These are phyloP conservation scores for Cucurbitaria berberidis DNA, from an alignment of 2,329 filamentous ascomycete species.

Conservation along the genomic window DNA sequence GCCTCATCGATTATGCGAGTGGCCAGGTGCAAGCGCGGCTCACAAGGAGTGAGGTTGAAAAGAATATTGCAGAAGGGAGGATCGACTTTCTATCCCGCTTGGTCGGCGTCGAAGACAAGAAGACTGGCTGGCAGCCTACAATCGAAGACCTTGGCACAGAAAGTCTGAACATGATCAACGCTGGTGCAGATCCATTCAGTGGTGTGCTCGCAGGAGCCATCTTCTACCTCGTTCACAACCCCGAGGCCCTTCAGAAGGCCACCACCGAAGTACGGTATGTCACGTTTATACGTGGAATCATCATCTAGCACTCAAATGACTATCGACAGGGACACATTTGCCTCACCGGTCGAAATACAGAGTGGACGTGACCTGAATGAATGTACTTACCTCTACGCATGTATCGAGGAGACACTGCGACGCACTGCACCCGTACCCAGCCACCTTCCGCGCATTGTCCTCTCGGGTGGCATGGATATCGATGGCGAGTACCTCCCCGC, in stretches of 20 bases:
- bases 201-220: constrained; percentile 40
- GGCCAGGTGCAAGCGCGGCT: constrained; percentile 11
- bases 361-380: constrained; percentile 24
- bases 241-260: constrained; percentile 25
- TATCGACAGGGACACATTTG: constrained; percentile 10
- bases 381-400: constrained; percentile 38
- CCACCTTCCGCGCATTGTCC: constrained; percentile 34
- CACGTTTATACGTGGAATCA: neutral
- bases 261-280: constrained; percentile 33
- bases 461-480: constrained; percentile 32
- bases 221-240: constrained; percentile 50
- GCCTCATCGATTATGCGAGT: constrained; percentile 27
- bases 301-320: neutral
- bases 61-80: constrained; percentile 15
- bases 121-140: constrained; percentile 47
- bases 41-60: constrained; percentile 6
- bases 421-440: constrained; percentile 32
- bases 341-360: constrained; percentile 25
- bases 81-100: constrained; percentile 53
- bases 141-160: constrained; percentile 52
- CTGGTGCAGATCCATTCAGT: constrained; percentile 50
- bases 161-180: constrained; percentile 53
- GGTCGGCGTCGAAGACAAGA: constrained; percentile 49
- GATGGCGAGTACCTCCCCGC: constrained; percentile 27
- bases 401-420: constrained; percentile 44